These are phyloP conservation scores for Leccinum pachyderme DNA, from an alignment of 1,284 basidiomycete genomes.

Conservation along the genomic window DNA sequence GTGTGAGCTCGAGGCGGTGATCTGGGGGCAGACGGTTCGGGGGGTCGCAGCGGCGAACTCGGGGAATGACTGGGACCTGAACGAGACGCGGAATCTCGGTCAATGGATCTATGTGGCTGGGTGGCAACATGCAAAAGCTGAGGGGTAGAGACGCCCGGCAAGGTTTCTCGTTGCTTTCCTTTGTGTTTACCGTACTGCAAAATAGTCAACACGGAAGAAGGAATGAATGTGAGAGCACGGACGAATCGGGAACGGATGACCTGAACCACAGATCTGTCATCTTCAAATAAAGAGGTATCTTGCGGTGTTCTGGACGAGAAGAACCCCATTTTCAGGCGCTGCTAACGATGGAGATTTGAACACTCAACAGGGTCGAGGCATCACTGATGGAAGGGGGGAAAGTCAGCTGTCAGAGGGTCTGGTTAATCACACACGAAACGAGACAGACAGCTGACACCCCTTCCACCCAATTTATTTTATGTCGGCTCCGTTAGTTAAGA, in stretches of 20 bases:
- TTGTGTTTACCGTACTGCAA: slow-evolving; percentile 64
- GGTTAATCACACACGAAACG: neutral
- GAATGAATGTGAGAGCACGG: slow-evolving; percentile 36
- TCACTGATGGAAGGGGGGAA: slow-evolving; percentile 3
- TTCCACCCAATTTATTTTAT: slow-evolving; percentile 19
- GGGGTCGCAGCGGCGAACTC: slow-evolving; percentile 23
- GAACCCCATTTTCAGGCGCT: slow-evolving; percentile 45
- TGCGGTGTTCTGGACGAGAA: slow-evolving; percentile 52
- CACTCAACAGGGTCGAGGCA: slow-evolving; percentile 12
- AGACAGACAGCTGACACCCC: slow-evolving; percentile 26
- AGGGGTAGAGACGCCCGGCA: slow-evolving; percentile 19
- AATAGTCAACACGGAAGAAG: slow-evolving; percentile 10
- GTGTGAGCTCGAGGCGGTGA: slow-evolving; percentile 42
- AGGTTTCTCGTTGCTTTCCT: slow-evolving; percentile 55
- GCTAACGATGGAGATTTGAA: neutral
- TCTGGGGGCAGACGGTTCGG: slow-evolving; percentile 21
- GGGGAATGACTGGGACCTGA: slow-evolving; percentile 12
- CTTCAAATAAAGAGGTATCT: slow-evolving; percentile 35
- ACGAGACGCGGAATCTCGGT: slow-evolving; percentile 13
- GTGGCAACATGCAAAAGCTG: slow-evolving; percentile 22
- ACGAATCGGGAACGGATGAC: slow-evolving; percentile 76
- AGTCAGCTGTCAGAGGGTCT: slow-evolving; percentile 26
- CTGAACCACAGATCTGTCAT: slow-evolving; percentile 52
- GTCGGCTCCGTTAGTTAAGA: neutral
- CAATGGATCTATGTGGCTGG: slow-evolving; percentile 22